Base-by-base conservation (phyloP, 148 eudicot species). In the Camellia lanceoleosa region DNA sequence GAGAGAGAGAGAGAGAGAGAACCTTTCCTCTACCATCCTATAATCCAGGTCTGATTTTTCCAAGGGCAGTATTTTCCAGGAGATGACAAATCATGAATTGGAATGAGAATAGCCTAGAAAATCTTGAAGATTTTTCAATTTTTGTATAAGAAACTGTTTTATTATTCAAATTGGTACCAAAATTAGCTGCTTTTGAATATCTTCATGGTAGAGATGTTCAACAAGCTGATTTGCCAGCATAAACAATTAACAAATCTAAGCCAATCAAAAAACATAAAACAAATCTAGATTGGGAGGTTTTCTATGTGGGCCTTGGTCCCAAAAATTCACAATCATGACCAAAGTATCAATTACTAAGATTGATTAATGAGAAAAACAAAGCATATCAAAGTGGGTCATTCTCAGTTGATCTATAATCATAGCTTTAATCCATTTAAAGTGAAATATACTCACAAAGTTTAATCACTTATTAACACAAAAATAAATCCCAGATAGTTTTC, bases 381-480 rank as follows among this genome's bases (percentile, higher is more conserved):
- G 16, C n/a, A 60, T 56, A 64, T 20, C 46, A 80, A 54, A 73
- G 82, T 73, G 61, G 61, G 71, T 63, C 81, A 68, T 71, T 68
- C 69, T 55, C 73, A 71, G 16, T 46, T 19, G 67, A 71, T 71
- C 77, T 11, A 43, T 80, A 18, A 73, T 72, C 82, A 51, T 73
- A 62, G 9, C 62, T 47, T 16, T 61, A 51, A 47, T 71, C 8
- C 42, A 55, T 54, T 5, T 68, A 23, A 47, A 59, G 38, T 9
- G 60, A 71, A 18, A 20, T 8, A 60, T 67, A 60, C 23, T 58
- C 5, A 16, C 14, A 71, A 19, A 72, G 42, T 49, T n/a, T 7
- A 19, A 69, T 66, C 43, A 66, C 15, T 66, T 23, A 63, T 10
- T 19, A 19, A 41, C 16, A 68, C 3, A 20, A 64, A 19, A 64